These are phyloP conservation scores for Litchi chinensis DNA, from an alignment of 345 rosid species.

Conservation along the genomic window DNA sequence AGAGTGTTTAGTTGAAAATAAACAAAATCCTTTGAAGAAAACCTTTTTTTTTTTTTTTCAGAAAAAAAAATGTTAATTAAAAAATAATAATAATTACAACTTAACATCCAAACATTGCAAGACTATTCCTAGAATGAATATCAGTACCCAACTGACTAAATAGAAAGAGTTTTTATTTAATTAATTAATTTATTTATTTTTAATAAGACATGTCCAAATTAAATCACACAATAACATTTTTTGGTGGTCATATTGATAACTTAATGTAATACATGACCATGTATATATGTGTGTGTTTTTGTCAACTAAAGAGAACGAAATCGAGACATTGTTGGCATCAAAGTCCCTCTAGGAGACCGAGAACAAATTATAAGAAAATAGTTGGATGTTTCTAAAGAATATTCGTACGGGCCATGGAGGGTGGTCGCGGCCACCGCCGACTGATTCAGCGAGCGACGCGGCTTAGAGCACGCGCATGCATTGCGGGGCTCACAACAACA, in stretches of 20 bases:
- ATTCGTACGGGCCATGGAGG: conserved; percentile 2
- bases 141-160: no score
- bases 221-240: neutral
- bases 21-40: no score
- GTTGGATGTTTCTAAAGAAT: conserved; percentile 46
- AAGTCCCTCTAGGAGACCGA: neutral
- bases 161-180: no score
- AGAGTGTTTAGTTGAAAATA: no score
- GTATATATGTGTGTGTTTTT: neutral
- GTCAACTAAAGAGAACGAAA: neutral
- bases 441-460: conserved; percentile 27
- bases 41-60: no score
- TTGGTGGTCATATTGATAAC: neutral
- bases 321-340: conserved; percentile 19
- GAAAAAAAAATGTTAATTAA: no score
- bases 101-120: no score
- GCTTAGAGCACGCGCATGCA: conserved; percentile 16
- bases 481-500: conserved; percentile 32
- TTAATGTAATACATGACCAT: neutral
- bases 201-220: neutral
- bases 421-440: conserved; percentile 8
- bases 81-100: no score
- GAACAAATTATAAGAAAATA: conserved; percentile 3
- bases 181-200: no score
- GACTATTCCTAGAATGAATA: no score